Evolutionary conservation across 1,284 basidiomycete species (phyloP), one percentile per base, ranked within the genome.

Genomic region (Anthracocystis walkeri): DNA sequence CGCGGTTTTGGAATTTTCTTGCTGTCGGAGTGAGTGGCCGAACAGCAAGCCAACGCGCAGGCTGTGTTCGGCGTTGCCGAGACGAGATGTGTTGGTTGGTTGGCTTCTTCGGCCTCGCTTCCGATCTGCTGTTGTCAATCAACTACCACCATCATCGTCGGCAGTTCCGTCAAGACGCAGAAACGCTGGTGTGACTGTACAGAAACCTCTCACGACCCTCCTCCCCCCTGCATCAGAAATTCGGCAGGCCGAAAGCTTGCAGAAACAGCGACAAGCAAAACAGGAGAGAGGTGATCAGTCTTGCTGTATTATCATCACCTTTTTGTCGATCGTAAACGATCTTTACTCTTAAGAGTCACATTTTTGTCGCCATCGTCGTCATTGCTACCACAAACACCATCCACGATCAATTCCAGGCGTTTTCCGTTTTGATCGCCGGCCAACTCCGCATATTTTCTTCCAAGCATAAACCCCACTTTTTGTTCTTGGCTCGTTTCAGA

Each of bases 231-330:
- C 48, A 42, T 20, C 40, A 59, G 44, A 48, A 29, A 4, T 54
- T 62, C 60, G 58, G 58, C 50, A 42, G 56, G 56, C 56, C 56
- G 56, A 41, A 48, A 21, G 40, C 23, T 25, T 4, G 7, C 20
- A 56, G 55, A n/a, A 41, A 7, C 29, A 40, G 45, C 31, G 48
- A 27, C 44, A 29, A 41, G 14, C 14, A 7, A 16, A 12, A 16
- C 7, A 31, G n/a, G 27, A 3, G 35, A 7, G 2, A 33, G 48
- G 27, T 18, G 29, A 27, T 50, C 48, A 50, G 16, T n/a, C 48
- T 45, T 21, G n/a, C 20, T 20, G 21, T 45, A n/a, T 18, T 33
- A 49, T 33, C 48, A 29, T 29, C 31, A 33, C 31, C 31, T 33
- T 16, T 38, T n/a, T n/a, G 12, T 38, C 35, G 35, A 38, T 12